Evolutionary conservation across 345 rosid species (phyloP).

Genomic region (rapeseed (Brassica napus)): Da-Ae NC_063440.1:9822001-9822500

Average conservation of each 20-base stretch:
- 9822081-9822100: slow-evolving; percentile 70
- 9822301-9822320: slow-evolving; percentile 69
- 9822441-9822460: slow-evolving; percentile 89
- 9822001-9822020: slow-evolving; percentile 65
- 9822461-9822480: slow-evolving; percentile 91
- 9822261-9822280: slow-evolving; percentile 79
- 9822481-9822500: slow-evolving; percentile 61
- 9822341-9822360: slow-evolving; percentile 78
- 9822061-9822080: slow-evolving; percentile 70
- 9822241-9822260: slow-evolving; percentile 87
- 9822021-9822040: slow-evolving; percentile 97
- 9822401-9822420: slow-evolving; percentile 85
- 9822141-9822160: slow-evolving; percentile 97
- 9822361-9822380: slow-evolving; percentile 89
- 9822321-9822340: slow-evolving; percentile 77
- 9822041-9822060: slow-evolving; percentile 77
- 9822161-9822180: slow-evolving; percentile 98
- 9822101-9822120: slow-evolving; percentile 72
- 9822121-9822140: slow-evolving; percentile 80
- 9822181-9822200: slow-evolving; percentile 83
- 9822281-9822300: slow-evolving; percentile 84
- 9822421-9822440: slow-evolving; percentile 73
- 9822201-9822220: slow-evolving; percentile 62
- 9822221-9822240: slow-evolving; percentile 85
- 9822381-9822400: slow-evolving; percentile 93